A percentile compares a stretch with the other conserved stretches of the same genome.
Evolutionary conservation across 805 yeast species (phyloP).

Genomic region (Candida ortonii): DNA sequence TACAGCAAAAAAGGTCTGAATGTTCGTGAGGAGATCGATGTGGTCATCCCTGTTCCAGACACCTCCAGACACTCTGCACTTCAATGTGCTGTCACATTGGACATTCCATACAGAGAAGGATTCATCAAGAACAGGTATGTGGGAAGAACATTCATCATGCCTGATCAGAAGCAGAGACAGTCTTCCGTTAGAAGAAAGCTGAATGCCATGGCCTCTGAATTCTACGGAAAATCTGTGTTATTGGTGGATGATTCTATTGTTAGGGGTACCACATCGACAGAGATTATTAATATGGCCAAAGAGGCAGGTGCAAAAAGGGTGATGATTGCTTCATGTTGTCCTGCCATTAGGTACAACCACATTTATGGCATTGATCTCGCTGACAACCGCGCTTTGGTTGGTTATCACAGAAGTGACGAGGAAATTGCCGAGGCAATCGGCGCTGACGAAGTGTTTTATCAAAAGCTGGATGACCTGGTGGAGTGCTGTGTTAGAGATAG

Average conservation of each 20-base stretch:
- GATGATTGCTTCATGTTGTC: conserved; percentile 96
- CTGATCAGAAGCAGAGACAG: conserved; percentile 90
- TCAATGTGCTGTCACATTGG: conserved; percentile 80
- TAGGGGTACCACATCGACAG: conserved; percentile 95
- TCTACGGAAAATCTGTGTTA: conserved; percentile 77
- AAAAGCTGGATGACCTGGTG: conserved; percentile 75
- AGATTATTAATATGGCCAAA: conserved; percentile 96
- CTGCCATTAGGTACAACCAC: conserved; percentile 95
- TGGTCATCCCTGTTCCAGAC: conserved; percentile 97
- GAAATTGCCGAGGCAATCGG: conserved; percentile 78
- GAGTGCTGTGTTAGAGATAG: conserved; percentile 61
- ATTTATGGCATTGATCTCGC: conserved; percentile 97
- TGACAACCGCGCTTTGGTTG: conserved; percentile 90
- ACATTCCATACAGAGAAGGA: conserved; percentile 90
- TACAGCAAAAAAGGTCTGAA: conserved; percentile 40
- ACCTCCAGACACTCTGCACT: conserved; percentile 95
- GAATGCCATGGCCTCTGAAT: conserved; percentile 95
- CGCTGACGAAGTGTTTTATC: conserved; percentile 89
- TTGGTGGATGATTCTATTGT: conserved; percentile 97
- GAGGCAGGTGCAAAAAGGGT: conserved; percentile 97
- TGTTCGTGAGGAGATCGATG: conserved; percentile 67
- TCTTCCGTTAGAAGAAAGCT: conserved; percentile 91
- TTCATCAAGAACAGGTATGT: conserved; percentile 95
- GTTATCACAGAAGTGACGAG: conserved; percentile 69
- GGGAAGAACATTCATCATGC: conserved; percentile 98